Base-by-base conservation (phyloP, 148 eudicot genomes). In the Tetragonia tetragonoides region DNA sequence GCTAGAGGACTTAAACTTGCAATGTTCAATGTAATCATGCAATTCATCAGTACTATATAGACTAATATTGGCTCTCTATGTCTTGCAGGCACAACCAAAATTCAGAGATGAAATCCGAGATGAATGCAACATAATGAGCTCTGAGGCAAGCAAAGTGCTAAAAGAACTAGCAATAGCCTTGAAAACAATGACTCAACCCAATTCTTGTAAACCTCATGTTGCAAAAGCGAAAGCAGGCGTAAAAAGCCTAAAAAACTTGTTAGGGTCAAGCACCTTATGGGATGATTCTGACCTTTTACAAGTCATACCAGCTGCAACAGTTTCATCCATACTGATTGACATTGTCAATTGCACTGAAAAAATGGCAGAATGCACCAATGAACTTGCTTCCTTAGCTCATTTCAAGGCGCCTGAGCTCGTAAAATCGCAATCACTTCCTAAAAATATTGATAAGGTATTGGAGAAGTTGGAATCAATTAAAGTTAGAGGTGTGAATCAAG, bases 81-180 rank as follows among this genome's bases (percentile, higher is more conserved):
- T 39, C 7, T 38, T 75, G 24, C 77, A 89, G 93, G 75, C 68
- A 66, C 49, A 75, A 42, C 54, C 37, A 20, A 87, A 87, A 47
- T 79, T 82, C 18, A 59, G 59, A 17, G 81, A 42, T 59, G 80
- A 79, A 11, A 76, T 86, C 10, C 57, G 79, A 51, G 79, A 90
- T 23, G 66, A 78, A 70, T 88, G 81, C 72, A 80, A 66, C 10
- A 73, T 82, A 66, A 84, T 88, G 82, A 87, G 86, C 66, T 56
- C 42, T n/a, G 93, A 88, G 77, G 84, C 84, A 66, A 84, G 91
- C 68, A 84, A 84, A 79, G 88, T 90, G 38, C 56, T 91, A 3
- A 85, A 71, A 66, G 86, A 91, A 66, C 78, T 91, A 67, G 83
- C 87, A 24, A 21, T 46, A 28, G 75, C 86, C 49, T 65, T 89